phyloP scores from a whole-genome alignment of 2,329 filamentous ascomycete species.

The Fusarium coicis region DNA sequence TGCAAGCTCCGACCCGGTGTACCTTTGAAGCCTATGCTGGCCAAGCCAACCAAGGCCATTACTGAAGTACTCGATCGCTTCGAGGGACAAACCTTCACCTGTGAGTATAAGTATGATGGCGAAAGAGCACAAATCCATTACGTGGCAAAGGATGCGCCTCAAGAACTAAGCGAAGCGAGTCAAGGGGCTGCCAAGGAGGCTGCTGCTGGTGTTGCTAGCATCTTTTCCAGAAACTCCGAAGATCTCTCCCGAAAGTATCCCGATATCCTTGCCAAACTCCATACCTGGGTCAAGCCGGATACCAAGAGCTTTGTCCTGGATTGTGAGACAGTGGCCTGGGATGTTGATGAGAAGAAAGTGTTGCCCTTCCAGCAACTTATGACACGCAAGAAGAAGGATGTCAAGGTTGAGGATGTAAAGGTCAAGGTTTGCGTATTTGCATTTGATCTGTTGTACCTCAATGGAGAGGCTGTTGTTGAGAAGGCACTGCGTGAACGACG shows the following conservation, averaged over 20 bases:
- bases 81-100: conserved; percentile 94
- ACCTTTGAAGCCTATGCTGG: conserved; percentile 97
- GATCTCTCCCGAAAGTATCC: conserved; percentile 98
- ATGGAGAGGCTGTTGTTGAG: conserved; percentile 89
- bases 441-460: conserved; percentile 93
- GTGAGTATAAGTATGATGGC: conserved; percentile 99
- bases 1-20: conserved; percentile 95
- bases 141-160: conserved; percentile 80
- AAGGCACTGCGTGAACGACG: conserved; percentile 87
- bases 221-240: conserved; percentile 98
- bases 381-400: conserved; percentile 97
- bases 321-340: conserved; percentile 98
- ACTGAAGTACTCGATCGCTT: conserved; percentile 97
- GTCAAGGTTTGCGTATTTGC: conserved; percentile 98
- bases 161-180: conserved; percentile 73
- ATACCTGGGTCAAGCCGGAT: conserved; percentile 87
- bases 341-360: conserved; percentile 93
- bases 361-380: conserved; percentile 97
- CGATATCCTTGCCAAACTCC: conserved; percentile 88
- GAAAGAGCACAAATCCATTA: conserved; percentile 99
- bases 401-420: conserved; percentile 94
- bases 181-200: conserved; percentile 71
- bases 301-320: conserved; percentile 98
- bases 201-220: conserved; percentile 82
- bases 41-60: conserved; percentile 97